These are phyloP conservation scores for Wickerhamomyces silvicola DNA, from an alignment of 805 yeast genomes.

Conservation along the genomic window DNA sequence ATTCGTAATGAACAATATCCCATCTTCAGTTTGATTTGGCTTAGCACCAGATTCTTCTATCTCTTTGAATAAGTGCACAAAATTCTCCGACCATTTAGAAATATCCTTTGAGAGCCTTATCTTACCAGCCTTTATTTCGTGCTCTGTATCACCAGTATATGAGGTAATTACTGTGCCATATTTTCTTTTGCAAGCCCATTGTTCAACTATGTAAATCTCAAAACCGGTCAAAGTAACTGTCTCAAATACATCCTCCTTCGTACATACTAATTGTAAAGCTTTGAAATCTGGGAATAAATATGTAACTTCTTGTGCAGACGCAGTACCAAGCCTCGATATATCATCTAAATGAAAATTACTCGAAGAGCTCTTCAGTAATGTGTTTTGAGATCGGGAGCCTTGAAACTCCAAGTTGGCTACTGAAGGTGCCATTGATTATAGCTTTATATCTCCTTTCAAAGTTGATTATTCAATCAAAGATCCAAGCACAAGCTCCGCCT, in stretches of 20 bases:
- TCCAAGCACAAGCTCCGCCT: too few relatives aligned
- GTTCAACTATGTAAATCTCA: slow-evolving; percentile 89
- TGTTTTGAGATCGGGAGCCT: too few relatives aligned
- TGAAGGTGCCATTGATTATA: too few relatives aligned
- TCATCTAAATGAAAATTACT: too few relatives aligned
- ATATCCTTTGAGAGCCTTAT: slow-evolving; percentile 40
- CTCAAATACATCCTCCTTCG: slow-evolving; percentile 37
- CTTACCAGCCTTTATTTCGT: slow-evolving; percentile 54
- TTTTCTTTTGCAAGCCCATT: slow-evolving; percentile 78
- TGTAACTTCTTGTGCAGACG: slow-evolving; percentile 6
- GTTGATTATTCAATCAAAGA: too few relatives aligned
- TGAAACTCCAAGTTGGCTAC: too few relatives aligned
- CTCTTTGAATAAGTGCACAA: slow-evolving; percentile 60
- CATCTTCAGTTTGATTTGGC: slow-evolving; percentile 55
- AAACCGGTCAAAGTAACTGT: slow-evolving; percentile 58
- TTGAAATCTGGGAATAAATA: slow-evolving; percentile 51
- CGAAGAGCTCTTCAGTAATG: too few relatives aligned
- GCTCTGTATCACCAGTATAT: slow-evolving; percentile 78
- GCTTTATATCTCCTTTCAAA: too few relatives aligned
- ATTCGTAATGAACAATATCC: slow-evolving; percentile 72
- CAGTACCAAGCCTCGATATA: too few relatives aligned
- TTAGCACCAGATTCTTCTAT: slow-evolving; percentile 60
- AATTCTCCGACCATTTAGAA: slow-evolving; percentile 29
- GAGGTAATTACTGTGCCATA: slow-evolving; percentile 66
- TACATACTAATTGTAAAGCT: slow-evolving; percentile 42